Evolutionary conservation across 148 eudicot genomes (phyloP).

Genomic region (Heliosperma pusillum): DNA sequence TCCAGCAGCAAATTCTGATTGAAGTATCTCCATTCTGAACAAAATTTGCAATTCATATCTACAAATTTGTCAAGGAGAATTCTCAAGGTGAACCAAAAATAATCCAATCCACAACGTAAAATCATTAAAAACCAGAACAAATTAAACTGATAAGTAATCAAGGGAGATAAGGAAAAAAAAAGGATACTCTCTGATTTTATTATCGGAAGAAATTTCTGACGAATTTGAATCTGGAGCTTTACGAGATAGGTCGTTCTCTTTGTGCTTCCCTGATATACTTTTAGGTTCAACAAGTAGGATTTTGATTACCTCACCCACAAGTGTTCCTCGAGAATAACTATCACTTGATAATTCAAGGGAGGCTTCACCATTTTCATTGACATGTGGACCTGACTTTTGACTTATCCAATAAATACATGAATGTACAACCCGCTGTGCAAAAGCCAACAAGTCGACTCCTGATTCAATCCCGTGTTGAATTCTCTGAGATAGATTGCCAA

Average conservation of each 20-base stretch:
- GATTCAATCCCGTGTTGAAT: constrained; percentile 68
- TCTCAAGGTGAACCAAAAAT: constrained; percentile 1
- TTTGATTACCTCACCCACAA: constrained; percentile 40
- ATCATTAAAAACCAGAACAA: constrained; percentile 3
- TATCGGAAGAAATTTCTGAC: constrained; percentile 27
- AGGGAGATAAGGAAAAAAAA: constrained; percentile 26
- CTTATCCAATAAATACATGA: constrained; percentile 61
- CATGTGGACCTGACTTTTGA: constrained; percentile 29
- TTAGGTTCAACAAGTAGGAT: constrained; percentile 62
- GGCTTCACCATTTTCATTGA: constrained; percentile 28
- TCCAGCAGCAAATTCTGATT: constrained; percentile 44
- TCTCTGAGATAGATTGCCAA: constrained; percentile 55
- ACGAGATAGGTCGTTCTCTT: constrained; percentile 24
- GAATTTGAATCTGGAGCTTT: constrained; percentile 22
- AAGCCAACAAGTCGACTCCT: constrained; percentile 64
- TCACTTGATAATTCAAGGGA: constrained; percentile 37
- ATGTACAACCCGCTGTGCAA: constrained; percentile 64
- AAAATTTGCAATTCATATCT: constrained; percentile 89
- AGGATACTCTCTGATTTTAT: constrained; percentile 85
- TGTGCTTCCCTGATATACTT: constrained; percentile 46
- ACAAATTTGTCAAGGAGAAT: constrained; percentile 40
- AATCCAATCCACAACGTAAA: not conserved
- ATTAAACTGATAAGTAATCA: not conserved
- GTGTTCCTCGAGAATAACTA: constrained; percentile 31
- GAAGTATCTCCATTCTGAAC: constrained; percentile 85